These are phyloP conservation scores for Leptographium radiaticola DNA, from an alignment of 2,329 filamentous ascomycete species.

Conservation along the genomic window DNA sequence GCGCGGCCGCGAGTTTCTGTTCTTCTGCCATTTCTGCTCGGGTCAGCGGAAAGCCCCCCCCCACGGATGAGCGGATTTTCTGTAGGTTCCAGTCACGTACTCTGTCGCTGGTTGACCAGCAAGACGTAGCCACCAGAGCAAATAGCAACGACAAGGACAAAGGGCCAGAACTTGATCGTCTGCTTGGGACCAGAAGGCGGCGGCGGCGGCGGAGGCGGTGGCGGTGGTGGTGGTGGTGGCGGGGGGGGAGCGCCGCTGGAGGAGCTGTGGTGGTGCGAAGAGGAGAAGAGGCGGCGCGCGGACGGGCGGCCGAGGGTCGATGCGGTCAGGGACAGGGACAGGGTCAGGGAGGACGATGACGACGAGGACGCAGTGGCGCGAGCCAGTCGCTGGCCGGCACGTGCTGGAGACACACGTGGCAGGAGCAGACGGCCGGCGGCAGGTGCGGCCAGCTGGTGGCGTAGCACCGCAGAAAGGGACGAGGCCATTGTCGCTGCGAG, in stretches of 20 bases:
- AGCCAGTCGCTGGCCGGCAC: background rate
- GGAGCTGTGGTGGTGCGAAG: too few species aligned
- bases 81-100: too few species aligned
- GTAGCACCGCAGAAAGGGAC: background rate
- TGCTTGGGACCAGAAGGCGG: constrained; percentile 2
- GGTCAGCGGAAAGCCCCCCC: background rate
- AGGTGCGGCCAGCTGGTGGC: background rate
- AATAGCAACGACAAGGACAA: constrained; percentile 34
- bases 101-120: constrained; percentile 33
- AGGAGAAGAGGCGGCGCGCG: background rate
- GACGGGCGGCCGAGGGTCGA: background rate
- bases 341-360: too few species aligned
- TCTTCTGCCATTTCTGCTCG: constrained; percentile 5
- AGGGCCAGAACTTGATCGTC: constrained; percentile 44
- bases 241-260: too few species aligned
- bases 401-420: background rate
- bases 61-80: background rate
- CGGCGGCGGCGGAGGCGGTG: constrained; percentile 9
- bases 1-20: constrained; percentile 3
- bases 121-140: constrained; percentile 36
- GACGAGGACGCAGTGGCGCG: background rate
- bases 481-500: background rate
- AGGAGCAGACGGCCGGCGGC: background rate
- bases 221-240: background rate
- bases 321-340: background rate